Conservation (phyloP, 805 yeast genomes). For the Wickerhamomyces mucosus region DNA sequence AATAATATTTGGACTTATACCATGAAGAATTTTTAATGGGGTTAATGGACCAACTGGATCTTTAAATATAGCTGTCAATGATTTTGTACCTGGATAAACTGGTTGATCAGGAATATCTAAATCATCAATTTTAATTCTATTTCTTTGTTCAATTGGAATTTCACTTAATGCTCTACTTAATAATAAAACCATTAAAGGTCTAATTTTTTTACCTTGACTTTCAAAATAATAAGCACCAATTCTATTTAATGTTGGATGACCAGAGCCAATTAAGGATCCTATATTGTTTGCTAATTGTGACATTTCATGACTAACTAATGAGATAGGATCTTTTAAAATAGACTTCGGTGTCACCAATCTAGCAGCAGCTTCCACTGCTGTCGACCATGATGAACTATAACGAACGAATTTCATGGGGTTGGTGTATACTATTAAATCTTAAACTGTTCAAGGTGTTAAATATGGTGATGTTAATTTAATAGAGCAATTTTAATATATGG, state of each 20-base stretch:
- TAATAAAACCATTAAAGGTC: slow-evolving; percentile 82
- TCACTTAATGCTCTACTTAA: slow-evolving; percentile 71
- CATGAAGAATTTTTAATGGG: slow-evolving; percentile 78
- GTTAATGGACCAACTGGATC: slow-evolving; percentile 50
- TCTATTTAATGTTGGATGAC: slow-evolving; percentile 86
- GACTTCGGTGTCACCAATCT: slow-evolving; percentile 58
- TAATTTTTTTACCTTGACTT: slow-evolving; percentile 90
- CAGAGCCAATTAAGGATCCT: slow-evolving; percentile 79
- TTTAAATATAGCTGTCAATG: slow-evolving; percentile 39
- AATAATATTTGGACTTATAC: slow-evolving; percentile 76
- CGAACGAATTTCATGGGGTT: slow-evolving; percentile 1
- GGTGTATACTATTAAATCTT: too few species aligned
- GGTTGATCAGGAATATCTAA: slow-evolving; percentile 60
- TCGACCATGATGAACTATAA: slow-evolving; percentile 26
- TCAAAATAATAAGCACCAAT: slow-evolving; percentile 94
- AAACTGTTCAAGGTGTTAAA: not conserved
- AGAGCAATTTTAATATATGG: too few species aligned
- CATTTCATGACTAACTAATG: slow-evolving; percentile 91
- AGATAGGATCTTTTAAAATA: slow-evolving; percentile 70
- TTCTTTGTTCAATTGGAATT: slow-evolving; percentile 63
- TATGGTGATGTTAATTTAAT: not conserved
- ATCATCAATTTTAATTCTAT: slow-evolving; percentile 49
- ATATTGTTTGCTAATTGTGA: slow-evolving; percentile 78
- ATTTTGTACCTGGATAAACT: slow-evolving; percentile 50
- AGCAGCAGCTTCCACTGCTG: slow-evolving; percentile 69